Evolutionary conservation across 2,329 filamentous ascomycete species (phyloP), one percentile per base, ranked within the genome.

Genomic region (Colletotrichum cordylinicola): DNA sequence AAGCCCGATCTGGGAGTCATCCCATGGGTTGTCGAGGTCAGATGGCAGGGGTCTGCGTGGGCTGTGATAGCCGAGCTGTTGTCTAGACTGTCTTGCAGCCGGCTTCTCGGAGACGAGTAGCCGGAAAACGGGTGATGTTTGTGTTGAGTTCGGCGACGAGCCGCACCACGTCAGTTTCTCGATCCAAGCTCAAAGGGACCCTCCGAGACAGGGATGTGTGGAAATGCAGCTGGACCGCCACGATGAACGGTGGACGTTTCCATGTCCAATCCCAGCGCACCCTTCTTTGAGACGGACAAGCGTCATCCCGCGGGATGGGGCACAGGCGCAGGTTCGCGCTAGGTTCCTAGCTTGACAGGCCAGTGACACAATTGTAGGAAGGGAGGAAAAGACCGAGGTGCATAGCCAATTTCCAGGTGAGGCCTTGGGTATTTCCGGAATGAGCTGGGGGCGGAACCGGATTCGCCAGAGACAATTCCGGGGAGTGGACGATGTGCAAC

Each of bases 361-460:
- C 66, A 37, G 21, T 39, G 66, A 60, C 33, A 31, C 62, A 52
- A 15, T 52, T 16, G 24, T 15, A 58, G 35, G 35, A 18, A 48
- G 67, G 67, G 37, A 70, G 35, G 21, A 31, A 43, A 75, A 72
- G 29, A 71, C 72, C 72, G 72, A 75, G 72, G 35, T 75, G 72
- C 72, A 75, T 67, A 37, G 64, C 33, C 8, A 35, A 58, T 15
- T 21, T 69, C 33, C 55, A 61, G 55, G 27, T 66, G 55, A 43
- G 67, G 21, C 29, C 21, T 35, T 58, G 62, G 10, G 24, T 52
- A 65, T 74, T 74, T 74, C 71, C 71, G 66, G 56, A 64, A 29
- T 52, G 33, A 48, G 66, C 18, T 52, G 35, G 35, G 8, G 24
- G 33, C 33, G 58, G 67, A 24, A 10, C 48, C 64, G 64, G 64